Evolutionary conservation across 2,329 filamentous ascomycete genomes (phyloP).

Genomic region (Venturia oleaginea): DNA sequence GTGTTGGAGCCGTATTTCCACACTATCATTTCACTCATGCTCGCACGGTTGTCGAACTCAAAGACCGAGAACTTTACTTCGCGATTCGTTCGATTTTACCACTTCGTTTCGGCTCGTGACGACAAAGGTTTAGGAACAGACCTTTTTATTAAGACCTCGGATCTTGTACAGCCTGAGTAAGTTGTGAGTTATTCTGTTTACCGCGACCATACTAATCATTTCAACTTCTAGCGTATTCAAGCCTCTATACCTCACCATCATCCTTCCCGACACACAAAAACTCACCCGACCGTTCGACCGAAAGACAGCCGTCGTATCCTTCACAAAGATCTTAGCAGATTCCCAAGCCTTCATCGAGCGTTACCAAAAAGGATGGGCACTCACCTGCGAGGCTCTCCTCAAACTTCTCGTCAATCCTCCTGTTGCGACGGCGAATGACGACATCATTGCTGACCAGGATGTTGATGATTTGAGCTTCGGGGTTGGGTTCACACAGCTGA

Average conservation of each 20-base stretch:
- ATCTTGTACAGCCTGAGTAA: constrained; percentile 64
- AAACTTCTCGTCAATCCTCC: constrained; percentile 86
- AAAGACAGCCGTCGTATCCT: constrained; percentile 85
- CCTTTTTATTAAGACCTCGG: constrained; percentile 80
- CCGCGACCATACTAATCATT: constrained; percentile 18
- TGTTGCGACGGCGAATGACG: constrained; percentile 53
- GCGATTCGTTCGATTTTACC: constrained; percentile 89
- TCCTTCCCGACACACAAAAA: constrained; percentile 82
- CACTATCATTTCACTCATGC: constrained; percentile 71
- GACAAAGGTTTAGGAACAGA: constrained; percentile 83
- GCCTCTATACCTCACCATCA: constrained; percentile 75
- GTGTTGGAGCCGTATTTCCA: constrained; percentile 70
- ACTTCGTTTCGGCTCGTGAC: constrained; percentile 72
- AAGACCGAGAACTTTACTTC: constrained; percentile 78
- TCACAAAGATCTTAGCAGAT: constrained; percentile 85
- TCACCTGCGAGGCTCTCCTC: constrained; percentile 81
- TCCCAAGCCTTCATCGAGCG: constrained; percentile 73
- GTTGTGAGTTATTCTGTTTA: constrained; percentile 19
- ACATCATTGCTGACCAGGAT: constrained; percentile 76
- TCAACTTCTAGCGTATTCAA: constrained; percentile 55
- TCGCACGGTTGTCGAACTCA: constrained; percentile 60
- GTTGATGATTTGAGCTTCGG: constrained; percentile 94
- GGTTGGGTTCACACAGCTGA: constrained; percentile 85
- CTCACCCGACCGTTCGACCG: constrained; percentile 80
- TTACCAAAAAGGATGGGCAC: constrained; percentile 67